These are phyloP conservation scores for Aspergillus funiculosus DNA, from an alignment of 495 filamentous ascomycete genomes.

Conservation along the genomic window DNA sequence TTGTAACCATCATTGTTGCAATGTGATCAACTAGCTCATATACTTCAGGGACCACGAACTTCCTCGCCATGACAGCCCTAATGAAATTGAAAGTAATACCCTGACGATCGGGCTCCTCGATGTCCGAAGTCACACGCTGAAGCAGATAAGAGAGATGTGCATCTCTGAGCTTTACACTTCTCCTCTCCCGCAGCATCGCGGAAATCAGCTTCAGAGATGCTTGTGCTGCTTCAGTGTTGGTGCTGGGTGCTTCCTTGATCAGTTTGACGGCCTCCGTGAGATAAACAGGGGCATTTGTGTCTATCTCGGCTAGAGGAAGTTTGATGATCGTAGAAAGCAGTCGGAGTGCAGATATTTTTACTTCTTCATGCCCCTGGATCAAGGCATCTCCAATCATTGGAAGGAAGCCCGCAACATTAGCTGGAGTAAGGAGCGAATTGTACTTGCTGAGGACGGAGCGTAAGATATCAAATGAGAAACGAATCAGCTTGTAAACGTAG, in stretches of 20 bases:
- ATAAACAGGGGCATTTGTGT: slow-evolving; percentile 67
- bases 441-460: slow-evolving; percentile 76
- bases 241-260: slow-evolving; percentile 68
- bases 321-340: slow-evolving; percentile 79
- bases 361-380: slow-evolving; percentile 77
- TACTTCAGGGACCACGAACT: slow-evolving; percentile 76
- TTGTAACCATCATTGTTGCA: slow-evolving; percentile 91
- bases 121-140: slow-evolving; percentile 74
- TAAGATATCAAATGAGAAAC: slow-evolving; percentile 81
- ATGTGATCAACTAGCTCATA: slow-evolving; percentile 88
- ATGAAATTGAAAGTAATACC: slow-evolving; percentile 92
- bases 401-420: slow-evolving; percentile 76
- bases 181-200: slow-evolving; percentile 75
- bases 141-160: slow-evolving; percentile 78
- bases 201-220: slow-evolving; percentile 81
- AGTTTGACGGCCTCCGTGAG: slow-evolving; percentile 75
- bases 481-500: slow-evolving; percentile 73
- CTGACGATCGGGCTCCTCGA: slow-evolving; percentile 86
- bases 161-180: slow-evolving; percentile 68
- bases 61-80: slow-evolving; percentile 74
- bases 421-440: slow-evolving; percentile 66
- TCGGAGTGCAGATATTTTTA: slow-evolving; percentile 77
- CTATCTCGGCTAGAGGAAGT: slow-evolving; percentile 67
- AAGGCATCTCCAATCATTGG: slow-evolving; percentile 84
- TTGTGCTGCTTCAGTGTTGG: slow-evolving; percentile 73